Evolutionary conservation across 2,329 filamentous ascomycete species (phyloP), one percentile per base, ranked within the genome.

Genomic region (Fusarium liriodendri): DNA sequence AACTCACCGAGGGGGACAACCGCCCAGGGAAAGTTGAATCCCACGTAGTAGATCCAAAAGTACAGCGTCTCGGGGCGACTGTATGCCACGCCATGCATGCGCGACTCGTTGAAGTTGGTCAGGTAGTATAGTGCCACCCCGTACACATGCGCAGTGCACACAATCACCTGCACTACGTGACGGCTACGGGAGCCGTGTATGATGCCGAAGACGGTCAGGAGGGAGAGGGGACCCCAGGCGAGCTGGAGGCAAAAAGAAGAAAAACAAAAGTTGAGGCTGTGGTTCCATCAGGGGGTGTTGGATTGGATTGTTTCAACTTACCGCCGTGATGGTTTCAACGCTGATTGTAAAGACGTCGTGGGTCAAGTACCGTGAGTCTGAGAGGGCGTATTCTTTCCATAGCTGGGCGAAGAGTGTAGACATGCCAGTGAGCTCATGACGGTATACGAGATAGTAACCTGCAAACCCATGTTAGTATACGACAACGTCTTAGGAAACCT

Each of bases 381-480:
- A 95, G 37, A 95, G 87, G 4, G 94, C 89, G 81, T 98, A 98
- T 83, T 98, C 95, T 80, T 98, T 98, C 95, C 95, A 98, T 52
- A 97, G 86, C 84, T 98, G 94, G 4, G 92, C 94, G 66, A 95
- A 92, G 9, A 97, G 84, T 64, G 92, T 91, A 80, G 95, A 92
- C 69, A 90, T 90, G 13, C 88, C 85, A 0, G 91, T 90, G 80
- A 98, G 87, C 27, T 84, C 85, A 25, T 85, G 83, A 80, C 94
- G 92, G 80, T 95, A 90, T 72, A 89, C 82, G 71, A 95, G 87
- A 80, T 95, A 97, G 82, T 97, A 97, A 40, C 92, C 90, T 91
- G n/a, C 52, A 32, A 62, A 33, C 18, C 45, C 35, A 69, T 68
- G 11, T 32, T 14, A 45, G 58, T 9, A 37, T 35, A 22, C 22